Conservation (phyloP, 306 rosid genomes). For the Luffa aegyptiaca region DNA sequence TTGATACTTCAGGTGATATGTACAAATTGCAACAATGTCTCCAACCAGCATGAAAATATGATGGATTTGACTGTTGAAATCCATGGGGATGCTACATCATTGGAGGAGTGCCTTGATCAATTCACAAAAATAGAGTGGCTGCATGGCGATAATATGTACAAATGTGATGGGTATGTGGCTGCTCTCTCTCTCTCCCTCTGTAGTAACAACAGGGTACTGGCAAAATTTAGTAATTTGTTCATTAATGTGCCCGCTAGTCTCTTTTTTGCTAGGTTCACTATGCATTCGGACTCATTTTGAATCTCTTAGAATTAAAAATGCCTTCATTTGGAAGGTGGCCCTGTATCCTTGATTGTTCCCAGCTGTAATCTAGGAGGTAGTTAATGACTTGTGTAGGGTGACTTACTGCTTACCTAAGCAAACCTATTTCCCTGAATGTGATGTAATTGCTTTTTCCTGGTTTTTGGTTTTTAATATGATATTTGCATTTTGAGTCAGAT, state of each 20-base stretch:
- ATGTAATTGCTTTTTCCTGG: background rate
- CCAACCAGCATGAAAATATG: constrained; percentile 90
- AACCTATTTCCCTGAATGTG: background rate
- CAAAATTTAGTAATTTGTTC: background rate
- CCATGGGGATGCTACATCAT: constrained; percentile 85
- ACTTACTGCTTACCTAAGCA: background rate
- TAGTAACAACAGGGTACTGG: background rate
- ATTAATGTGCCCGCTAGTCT: background rate
- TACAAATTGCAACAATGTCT: constrained; percentile 59
- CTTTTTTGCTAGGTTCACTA: background rate
- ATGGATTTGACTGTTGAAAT: constrained; percentile 98
- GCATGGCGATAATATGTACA: constrained; percentile 91
- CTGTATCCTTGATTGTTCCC: background rate
- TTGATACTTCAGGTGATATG: constrained; percentile 58
- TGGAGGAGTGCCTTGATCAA: constrained; percentile 93
- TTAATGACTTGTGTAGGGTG: background rate
- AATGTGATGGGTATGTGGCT: constrained; percentile 82
- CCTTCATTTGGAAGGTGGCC: constrained; percentile 1
- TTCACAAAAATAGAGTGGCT: constrained; percentile 79
- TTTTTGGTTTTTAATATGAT: background rate
- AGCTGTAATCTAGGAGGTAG: background rate
- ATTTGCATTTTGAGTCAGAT: background rate
- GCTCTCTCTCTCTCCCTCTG: background rate
- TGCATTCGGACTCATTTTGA: background rate
- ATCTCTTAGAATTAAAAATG: background rate